These are phyloP conservation scores for Hibiscus tridactylites DNA, from an alignment of 345 rosid genomes.

Conservation along the genomic window DNA sequence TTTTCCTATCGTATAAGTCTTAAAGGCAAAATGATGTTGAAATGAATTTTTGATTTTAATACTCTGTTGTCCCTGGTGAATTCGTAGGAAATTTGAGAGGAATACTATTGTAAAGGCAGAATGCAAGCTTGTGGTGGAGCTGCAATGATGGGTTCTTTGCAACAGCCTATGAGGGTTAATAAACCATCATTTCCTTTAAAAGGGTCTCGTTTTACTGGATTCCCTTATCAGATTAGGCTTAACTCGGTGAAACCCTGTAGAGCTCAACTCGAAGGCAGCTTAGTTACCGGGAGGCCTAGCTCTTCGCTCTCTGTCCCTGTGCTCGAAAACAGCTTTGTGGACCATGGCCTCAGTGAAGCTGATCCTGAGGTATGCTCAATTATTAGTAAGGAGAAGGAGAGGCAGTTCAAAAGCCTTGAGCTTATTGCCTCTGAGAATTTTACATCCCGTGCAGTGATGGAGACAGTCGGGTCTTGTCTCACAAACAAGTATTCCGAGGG, in stretches of 20 bases:
- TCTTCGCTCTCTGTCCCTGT: slow-evolving; percentile 46
- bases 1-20: too few species aligned
- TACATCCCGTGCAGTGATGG: slow-evolving; percentile 94
- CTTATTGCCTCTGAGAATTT: slow-evolving; percentile 92
- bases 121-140: slow-evolving; percentile 49
- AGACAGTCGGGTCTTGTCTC: slow-evolving; percentile 90
- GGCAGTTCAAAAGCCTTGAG: slow-evolving; percentile 89
- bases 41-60: not conserved
- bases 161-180: slow-evolving; percentile 40
- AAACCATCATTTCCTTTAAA: slow-evolving; percentile 25
- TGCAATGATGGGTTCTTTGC: slow-evolving; percentile 49
- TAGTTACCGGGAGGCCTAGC: slow-evolving; percentile 40
- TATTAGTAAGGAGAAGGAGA: slow-evolving; percentile 63
- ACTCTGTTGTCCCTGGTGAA: not conserved
- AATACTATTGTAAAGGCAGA: not conserved
- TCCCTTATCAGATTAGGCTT: slow-evolving; percentile 34
- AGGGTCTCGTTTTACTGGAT: slow-evolving; percentile 24
- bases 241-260: slow-evolving; percentile 30
- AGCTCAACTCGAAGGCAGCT: slow-evolving; percentile 37
- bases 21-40: not conserved
- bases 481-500: slow-evolving; percentile 96
- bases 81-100: slow-evolving; percentile 6
- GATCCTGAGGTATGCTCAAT: slow-evolving; percentile 71
- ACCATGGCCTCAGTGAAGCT: slow-evolving; percentile 50
- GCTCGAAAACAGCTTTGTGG: slow-evolving; percentile 43